Base-by-base conservation (phyloP, 2,329 filamentous ascomycete genomes). In the Aspergillus unguis region DNA sequence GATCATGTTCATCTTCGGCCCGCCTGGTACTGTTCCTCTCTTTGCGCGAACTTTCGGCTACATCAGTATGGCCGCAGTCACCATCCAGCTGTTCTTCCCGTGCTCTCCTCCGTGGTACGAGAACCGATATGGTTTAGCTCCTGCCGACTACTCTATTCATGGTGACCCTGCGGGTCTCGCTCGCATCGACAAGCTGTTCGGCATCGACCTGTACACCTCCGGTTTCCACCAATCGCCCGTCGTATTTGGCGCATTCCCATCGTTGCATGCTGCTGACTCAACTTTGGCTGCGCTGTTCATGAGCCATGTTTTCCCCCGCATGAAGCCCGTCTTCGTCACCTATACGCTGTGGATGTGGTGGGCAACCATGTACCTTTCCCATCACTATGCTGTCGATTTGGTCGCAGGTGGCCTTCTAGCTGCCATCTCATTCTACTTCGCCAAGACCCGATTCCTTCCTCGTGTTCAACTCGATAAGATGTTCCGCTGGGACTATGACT, bases 91-190 rank as follows among this genome's bases (percentile, higher is more conserved):
- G 49, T 73, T 91, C 57, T 95, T 96, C 74, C 92, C 92, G 1
- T 96, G 92, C 77, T 94, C 92, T 26, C 90, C 92, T 27, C 92
- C 92, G 1, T 97, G 92, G 92, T 97, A 96, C 67, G 92, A 96
- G 79, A 95, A 94, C 71, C 80, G 88, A 65, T 90, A 96, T 70
- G 92, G 92, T 11, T 78, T 96, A 47, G 90, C 90, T 29, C 92
- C 92, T 2, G 92, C 92, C 44, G 90, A 94, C 64, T 96, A 96
- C 74, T 88, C 88, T 43, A 95, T 97, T 80, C 80, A 83, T 41
- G 92, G 92, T 45, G 92, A 90, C 42, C 91, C 92, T 1, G 92
- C 92, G 9, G 92, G 92, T 47, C 82, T 97, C 56, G 89, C 88
- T 56, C 87, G 91, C 25, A 87, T 97, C 51, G 92, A 97, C 74